phyloP scores from a whole-genome alignment of 164 flowering plant genomes.

The Chimonanthus salicifolius region DNA sequence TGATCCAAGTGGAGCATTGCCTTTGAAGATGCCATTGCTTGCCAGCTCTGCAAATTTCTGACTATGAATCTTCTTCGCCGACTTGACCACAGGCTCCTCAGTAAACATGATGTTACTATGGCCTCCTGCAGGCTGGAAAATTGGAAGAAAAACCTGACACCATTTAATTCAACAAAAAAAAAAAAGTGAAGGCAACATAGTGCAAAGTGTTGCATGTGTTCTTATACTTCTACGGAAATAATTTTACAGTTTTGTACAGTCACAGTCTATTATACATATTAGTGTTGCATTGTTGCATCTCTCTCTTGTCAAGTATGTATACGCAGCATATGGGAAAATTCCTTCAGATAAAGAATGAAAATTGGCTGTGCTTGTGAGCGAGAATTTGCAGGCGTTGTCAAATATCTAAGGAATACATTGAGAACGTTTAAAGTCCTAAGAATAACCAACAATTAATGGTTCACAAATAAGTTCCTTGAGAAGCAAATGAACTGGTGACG shows the following conservation, averaged over 20 bases:
- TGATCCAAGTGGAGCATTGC: slow-evolving; percentile 63
- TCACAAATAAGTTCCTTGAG: not conserved
- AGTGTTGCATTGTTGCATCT: no score
- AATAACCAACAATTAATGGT: not conserved
- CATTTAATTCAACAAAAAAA: not conserved
- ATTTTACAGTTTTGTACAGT: no score
- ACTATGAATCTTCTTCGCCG: slow-evolving; percentile 71
- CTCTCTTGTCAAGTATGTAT: not conserved
- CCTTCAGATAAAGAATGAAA: not conserved
- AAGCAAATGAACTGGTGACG: not conserved
- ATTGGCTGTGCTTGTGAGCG: not conserved
- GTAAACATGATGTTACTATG: slow-evolving; percentile 46
- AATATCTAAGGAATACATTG: not conserved
- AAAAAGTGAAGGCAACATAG: not conserved
- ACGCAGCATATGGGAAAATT: not conserved
- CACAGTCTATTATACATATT: no score
- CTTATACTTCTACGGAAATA: no score
- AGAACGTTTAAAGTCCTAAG: not conserved
- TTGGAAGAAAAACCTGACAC: not conserved
- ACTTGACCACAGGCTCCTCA: slow-evolving; percentile 56
- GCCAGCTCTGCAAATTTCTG: slow-evolving; percentile 80
- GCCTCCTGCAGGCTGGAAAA: slow-evolving; percentile 49
- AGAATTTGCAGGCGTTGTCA: not conserved
- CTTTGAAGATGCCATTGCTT: slow-evolving; percentile 87
- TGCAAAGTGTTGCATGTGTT: not conserved